Percentiles rank a stretch among this genome's conserved stretches.
These are phyloP conservation scores for Leccinum boreale DNA, from an alignment of 768 basidiomycete species.

Conservation along the genomic window DNA sequence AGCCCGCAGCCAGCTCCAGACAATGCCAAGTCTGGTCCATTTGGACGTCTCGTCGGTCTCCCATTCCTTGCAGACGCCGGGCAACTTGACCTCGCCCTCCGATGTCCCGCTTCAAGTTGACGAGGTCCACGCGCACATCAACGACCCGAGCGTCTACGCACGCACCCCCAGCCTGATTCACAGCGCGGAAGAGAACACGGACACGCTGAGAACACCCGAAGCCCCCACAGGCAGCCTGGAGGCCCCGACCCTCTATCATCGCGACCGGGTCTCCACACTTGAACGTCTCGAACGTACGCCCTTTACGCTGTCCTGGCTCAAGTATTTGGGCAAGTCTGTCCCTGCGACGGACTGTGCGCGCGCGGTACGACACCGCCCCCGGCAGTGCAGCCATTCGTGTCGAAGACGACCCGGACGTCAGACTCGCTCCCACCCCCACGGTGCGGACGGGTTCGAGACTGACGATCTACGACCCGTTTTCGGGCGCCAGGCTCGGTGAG, in stretches of 20 bases:
- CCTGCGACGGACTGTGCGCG: neutral
- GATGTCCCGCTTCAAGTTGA: constrained; percentile 16
- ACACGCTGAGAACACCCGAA: constrained; percentile 8
- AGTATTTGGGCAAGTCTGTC: constrained; percentile 18
- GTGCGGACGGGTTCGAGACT: constrained; percentile 6
- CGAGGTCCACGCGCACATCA: constrained; percentile 22
- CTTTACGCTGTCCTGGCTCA: constrained; percentile 52
- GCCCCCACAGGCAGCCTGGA: constrained; percentile 9
- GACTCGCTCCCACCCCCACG: constrained; percentile 12
- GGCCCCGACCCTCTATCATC: neutral
- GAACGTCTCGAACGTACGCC: constrained; percentile 2
- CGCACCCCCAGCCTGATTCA: constrained; percentile 17
- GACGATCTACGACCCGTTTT: constrained; percentile 32
- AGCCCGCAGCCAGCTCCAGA: neutral
- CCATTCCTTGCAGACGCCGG: constrained; percentile 5
- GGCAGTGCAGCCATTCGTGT: constrained; percentile 9
- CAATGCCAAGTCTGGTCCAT: constrained; percentile 2
- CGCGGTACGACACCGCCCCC: neutral
- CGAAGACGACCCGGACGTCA: constrained; percentile 6
- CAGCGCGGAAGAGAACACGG: constrained; percentile 10
- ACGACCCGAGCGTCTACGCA: constrained; percentile 25
- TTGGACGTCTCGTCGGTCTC: constrained; percentile 17
- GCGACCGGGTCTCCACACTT: neutral
- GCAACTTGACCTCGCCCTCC: constrained; percentile 17
- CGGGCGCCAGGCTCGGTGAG: constrained; percentile 26